These are phyloP conservation scores for Penicillium sp. DNA, from an alignment of 2,329 filamentous ascomycete species.

Conservation along the genomic window DNA sequence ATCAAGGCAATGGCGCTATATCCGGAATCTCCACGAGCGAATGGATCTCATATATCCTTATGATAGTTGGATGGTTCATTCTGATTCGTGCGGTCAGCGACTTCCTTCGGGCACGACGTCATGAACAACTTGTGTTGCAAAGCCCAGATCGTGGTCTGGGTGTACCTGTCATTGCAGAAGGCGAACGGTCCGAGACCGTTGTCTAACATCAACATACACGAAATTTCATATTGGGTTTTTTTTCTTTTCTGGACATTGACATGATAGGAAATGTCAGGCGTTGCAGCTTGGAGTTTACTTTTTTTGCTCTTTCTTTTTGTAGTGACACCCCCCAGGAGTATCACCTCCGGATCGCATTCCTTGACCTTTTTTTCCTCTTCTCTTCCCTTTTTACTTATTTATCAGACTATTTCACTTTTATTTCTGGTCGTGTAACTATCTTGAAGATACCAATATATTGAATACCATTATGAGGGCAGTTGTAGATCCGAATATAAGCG, in stretches of 20 bases:
- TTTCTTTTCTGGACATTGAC: constrained; percentile 9
- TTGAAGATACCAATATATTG: constrained; percentile 27
- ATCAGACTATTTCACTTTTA: constrained; percentile 6
- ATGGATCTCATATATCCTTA: constrained; percentile 87
- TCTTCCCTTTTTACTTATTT: constrained; percentile 5
- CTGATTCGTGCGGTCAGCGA: constrained; percentile 91
- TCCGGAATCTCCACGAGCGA: constrained; percentile 70
- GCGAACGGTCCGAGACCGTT: constrained; percentile 74
- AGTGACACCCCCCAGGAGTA: constrained; percentile 21
- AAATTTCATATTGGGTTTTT: constrained; percentile 16
- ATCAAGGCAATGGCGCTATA: constrained; percentile 39
- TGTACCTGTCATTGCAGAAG: constrained; percentile 81
- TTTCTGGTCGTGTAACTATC: constrained; percentile 20
- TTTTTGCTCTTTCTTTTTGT: constrained; percentile 1
- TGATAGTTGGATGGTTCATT: constrained; percentile 98
- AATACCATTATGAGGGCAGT: background rate
- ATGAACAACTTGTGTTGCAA: constrained; percentile 89
- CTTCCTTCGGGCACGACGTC: constrained; percentile 80
- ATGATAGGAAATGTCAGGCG: constrained; percentile 8
- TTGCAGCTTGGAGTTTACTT: constrained; percentile 9
- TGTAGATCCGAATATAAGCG: constrained; percentile 17
- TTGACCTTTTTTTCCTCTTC: constrained; percentile 2
- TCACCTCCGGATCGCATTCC: constrained; percentile 12
- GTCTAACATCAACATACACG: constrained; percentile 53
- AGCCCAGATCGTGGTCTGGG: constrained; percentile 85